A percentile compares a stretch with the other conserved stretches of the same genome.
phyloP scores from a whole-genome alignment of 768 basidiomycete species.

The Tubosaeta sp. region DNA sequence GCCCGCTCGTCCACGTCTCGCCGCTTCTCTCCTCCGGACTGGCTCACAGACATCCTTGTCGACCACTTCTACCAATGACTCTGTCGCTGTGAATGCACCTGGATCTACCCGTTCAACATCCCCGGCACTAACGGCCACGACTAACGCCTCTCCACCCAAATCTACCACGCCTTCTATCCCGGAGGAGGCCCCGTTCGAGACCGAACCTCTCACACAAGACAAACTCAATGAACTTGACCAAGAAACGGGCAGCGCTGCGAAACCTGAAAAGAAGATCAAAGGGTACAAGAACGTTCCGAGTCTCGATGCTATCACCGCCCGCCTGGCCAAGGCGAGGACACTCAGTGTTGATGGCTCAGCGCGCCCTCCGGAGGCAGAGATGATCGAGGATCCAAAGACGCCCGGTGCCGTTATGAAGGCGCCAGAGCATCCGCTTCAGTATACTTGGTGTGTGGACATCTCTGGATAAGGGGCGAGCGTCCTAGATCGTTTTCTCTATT shows the following conservation, averaged over 20 bases:
- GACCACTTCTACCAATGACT: constrained; percentile 50
- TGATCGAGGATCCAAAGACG: constrained; percentile 80
- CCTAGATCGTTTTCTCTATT: neutral
- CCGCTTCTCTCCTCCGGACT: constrained; percentile 68
- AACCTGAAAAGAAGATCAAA: constrained; percentile 37
- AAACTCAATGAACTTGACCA: constrained; percentile 61
- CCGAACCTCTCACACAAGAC: constrained; percentile 57
- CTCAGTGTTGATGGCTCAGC: constrained; percentile 56
- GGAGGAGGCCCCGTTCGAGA: constrained; percentile 32
- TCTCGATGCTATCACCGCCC: constrained; percentile 80
- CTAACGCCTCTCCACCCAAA: constrained; percentile 38
- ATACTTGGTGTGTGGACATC: constrained; percentile 55
- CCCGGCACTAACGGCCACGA: constrained; percentile 47
- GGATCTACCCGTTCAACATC: constrained; percentile 60
- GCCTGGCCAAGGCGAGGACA: constrained; percentile 65
- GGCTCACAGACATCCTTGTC: constrained; percentile 51
- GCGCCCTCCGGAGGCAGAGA: constrained; percentile 71
- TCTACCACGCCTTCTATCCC: constrained; percentile 40
- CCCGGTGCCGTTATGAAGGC: constrained; percentile 64
- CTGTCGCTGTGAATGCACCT: constrained; percentile 61
- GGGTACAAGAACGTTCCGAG: constrained; percentile 89
- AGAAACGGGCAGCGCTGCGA: constrained; percentile 37
- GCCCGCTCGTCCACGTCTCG: constrained; percentile 60
- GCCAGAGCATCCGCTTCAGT: constrained; percentile 82
- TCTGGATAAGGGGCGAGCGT: neutral